Evolutionary conservation across 1,139 yeast genomes (phyloP), one percentile per base, ranked within the genome.

Genomic region (Candida glucosophila): DNA sequence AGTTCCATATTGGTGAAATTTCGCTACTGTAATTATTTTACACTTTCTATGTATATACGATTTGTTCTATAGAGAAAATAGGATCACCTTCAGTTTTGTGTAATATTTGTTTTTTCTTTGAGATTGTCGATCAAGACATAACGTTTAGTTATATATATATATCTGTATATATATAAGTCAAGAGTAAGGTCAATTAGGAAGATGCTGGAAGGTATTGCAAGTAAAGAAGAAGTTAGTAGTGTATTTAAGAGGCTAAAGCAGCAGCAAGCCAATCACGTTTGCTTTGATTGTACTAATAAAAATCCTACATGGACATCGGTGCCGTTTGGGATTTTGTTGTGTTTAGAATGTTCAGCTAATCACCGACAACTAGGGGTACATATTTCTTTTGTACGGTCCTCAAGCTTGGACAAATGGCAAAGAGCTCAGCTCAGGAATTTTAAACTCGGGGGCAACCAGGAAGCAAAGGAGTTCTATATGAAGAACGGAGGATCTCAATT

Each of bases 401-500:
- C 93, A 22, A 85, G 83, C 35, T 68, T 90, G 67, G 98, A 90
- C 55, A 58, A 68, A 31, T 90, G 97, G 95, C 82, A 88, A 29
- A 69, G 86, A 36, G 77, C 76, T 40, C 95, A 90, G 52, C 63
- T 90, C 49, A 70, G 95, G 46, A 75, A 85, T 48, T 85, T 90
- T 71, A 86, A 88, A 48, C 73, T 80, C 33, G 97, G 97, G 29
- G 98, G 97, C 12, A 90, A 90, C 53, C 77, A 77, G 43, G 70
- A 68, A 24, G 95, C 95, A 22, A 75, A 77, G 39, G 95, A 82
- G 31, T 90, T 73, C 44, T 81, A 81, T 51, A 53, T 72, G 40
- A 82, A 82, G 53, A 77, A 86, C 45, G 95, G 95, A 23, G 96
- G 95, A 11, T 65, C 83, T 14, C 75, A 74, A 44, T 77, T 59